Base-by-base conservation (phyloP, 164 flowering plant species). In the Annona squamosa region DNA sequence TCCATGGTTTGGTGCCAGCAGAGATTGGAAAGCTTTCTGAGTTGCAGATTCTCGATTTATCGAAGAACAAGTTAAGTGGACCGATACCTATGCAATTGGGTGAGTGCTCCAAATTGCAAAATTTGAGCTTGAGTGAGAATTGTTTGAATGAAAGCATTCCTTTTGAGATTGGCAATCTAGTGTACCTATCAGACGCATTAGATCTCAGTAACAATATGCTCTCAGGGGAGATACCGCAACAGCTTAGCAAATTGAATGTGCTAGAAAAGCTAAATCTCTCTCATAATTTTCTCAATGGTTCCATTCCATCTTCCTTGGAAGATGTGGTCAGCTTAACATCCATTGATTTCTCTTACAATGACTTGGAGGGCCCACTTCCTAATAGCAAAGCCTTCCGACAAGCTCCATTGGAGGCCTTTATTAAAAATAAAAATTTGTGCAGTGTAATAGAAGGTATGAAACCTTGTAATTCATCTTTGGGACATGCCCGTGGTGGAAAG, bases 291-390 rank as follows among this genome's bases (percentile, higher is more conserved):
- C 71, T 79, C 69, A 48, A 74, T 72, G 79, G 71, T 18, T 16
- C n/a, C 66, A 71, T 79, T 18, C 82, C 82, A 18, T 2, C 67
- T 3, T 68, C 73, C 4, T 67, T 79, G n/a, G 74, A 73, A 63
- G 71, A 12, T 68, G 37, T 74, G 46, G 4, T 42, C 3, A 12
- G 42, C 19, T 48, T 72, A 47, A 19, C 44, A 26, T 7, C 3
- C 45, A 37, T 74, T 46, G 73, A 76, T 59, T 19, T 77, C 2
- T 77, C 79, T 19, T 63, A 43, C 10, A 74, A 76, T 42, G 71
- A 71, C 46, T 59, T 80, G 26, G 65, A 41, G 67, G 72, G 79
- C 26, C 68, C 72, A 26, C 46, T 71, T 3, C 73, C 73, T 2
- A 42, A 59, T 5, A 71, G 48, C 19, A 42, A 71, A 44, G 48